Evolutionary conservation across 2,329 filamentous ascomycete genomes (phyloP).

Genomic region (Alternaria gaisen): DNA sequence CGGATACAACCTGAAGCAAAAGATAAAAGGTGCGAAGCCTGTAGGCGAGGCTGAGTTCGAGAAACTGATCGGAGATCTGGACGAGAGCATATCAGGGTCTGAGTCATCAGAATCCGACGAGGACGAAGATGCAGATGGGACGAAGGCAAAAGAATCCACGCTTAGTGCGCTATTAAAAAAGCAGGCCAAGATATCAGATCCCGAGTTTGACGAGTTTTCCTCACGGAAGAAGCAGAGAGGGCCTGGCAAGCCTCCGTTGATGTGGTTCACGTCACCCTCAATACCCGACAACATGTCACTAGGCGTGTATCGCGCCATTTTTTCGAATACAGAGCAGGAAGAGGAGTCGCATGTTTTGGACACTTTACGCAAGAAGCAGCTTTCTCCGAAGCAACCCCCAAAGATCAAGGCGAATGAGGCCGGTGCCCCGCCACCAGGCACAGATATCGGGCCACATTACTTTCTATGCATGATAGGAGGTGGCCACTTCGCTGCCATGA

Average conservation of each 20-base stretch:
- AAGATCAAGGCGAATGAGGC: conserved; percentile 61
- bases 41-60: conserved; percentile 87
- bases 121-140: conserved; percentile 65
- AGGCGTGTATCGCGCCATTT: conserved; percentile 84
- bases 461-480: conserved; percentile 99
- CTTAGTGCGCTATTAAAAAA: conserved; percentile 81
- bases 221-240: conserved; percentile 62
- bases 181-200: conserved; percentile 76
- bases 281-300: conserved; percentile 82
- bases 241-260: conserved; percentile 74
- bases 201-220: conserved; percentile 59
- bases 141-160: conserved; percentile 70
- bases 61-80: conserved; percentile 81
- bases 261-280: conserved; percentile 84
- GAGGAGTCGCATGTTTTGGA: conserved; percentile 69
- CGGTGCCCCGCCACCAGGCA: conserved; percentile 65
- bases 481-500: conserved; percentile 96
- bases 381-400: conserved; percentile 67
- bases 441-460: conserved; percentile 79
- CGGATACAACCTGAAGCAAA: conserved; percentile 93
- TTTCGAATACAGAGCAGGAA: conserved; percentile 76
- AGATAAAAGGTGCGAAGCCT: conserved; percentile 74
- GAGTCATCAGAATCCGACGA: conserved; percentile 76
- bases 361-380: conserved; percentile 77
- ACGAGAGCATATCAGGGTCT: conserved; percentile 92